Percentiles rank a stretch among this genome's conserved stretches.
These are phyloP conservation scores for Skeletonema tropicum DNA, from an alignment of 108 stramenopile species.

Conservation along the genomic window DNA sequence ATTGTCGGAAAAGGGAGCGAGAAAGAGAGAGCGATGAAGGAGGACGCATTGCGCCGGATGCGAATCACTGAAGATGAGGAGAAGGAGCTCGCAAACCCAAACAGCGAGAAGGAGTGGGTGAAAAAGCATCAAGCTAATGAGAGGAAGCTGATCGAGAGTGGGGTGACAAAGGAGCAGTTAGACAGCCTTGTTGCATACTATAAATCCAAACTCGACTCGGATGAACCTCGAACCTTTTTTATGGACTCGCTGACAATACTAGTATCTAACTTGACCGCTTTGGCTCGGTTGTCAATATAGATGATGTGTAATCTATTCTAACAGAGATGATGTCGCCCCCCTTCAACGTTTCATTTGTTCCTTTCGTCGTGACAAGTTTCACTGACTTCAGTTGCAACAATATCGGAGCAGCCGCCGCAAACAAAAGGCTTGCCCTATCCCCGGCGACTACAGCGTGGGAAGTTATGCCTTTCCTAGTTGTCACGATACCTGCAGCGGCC, in stretches of 20 bases:
- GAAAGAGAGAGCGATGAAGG: too few relatives aligned
- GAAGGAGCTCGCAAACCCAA: not conserved
- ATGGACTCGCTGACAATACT: too few relatives aligned
- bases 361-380: conserved; percentile 61
- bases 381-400: conserved; percentile 58
- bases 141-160: not conserved
- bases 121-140: not conserved
- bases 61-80: too few relatives aligned
- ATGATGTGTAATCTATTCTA: too few relatives aligned
- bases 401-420: conserved; percentile 76
- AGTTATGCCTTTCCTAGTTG: conserved; percentile 84
- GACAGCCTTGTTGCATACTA: not conserved
- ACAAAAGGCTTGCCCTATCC: conserved; percentile 94
- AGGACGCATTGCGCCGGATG: too few relatives aligned
- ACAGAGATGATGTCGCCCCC: too few relatives aligned
- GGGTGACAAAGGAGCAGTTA: not conserved
- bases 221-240: too few relatives aligned
- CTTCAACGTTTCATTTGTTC: conserved; percentile 51
- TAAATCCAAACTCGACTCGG: not conserved
- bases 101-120: not conserved
- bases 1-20: too few relatives aligned
- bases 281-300: too few relatives aligned
- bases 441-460: conserved; percentile 86
- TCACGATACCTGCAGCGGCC: conserved; percentile 80
- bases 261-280: too few relatives aligned